Base-by-base conservation (phyloP, 495 filamentous ascomycete genomes). In the Oidiodendron maius region DNA sequence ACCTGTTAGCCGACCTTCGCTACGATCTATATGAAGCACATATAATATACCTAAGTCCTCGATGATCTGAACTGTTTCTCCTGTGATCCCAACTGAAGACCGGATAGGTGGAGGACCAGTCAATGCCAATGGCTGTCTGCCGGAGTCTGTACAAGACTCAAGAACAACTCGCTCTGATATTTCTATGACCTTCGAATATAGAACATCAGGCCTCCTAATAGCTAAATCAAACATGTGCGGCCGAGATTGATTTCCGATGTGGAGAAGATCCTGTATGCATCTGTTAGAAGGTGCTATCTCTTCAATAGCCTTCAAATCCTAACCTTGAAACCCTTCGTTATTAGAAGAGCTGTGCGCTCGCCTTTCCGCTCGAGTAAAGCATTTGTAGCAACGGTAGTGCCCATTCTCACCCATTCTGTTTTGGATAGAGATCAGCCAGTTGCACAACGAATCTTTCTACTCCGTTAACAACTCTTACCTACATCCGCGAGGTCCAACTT, bases 391-490 rank as follows among this genome's bases (percentile, higher is more conserved):
- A 62, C 59, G 0, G 59, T 62, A 23, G 60, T 64, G 9, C 57
- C 57, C 55, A 60, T 60, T 30, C 22, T 26, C 1, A 48, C 18
- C 2, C 16, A 38, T n/a, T n/a, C n/a, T n/a, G n/a, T n/a, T n/a
- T n/a, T n/a, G n/a, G n/a, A n/a, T n/a, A n/a, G n/a, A n/a, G n/a
- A n/a, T n/a, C n/a, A n/a, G n/a, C n/a, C n/a, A n/a, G n/a, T n/a
- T n/a, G n/a, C n/a, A n/a, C n/a, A n/a, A n/a, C n/a, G n/a, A n/a
- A n/a, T n/a, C n/a, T n/a, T n/a, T n/a, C n/a, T n/a, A n/a, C n/a
- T n/a, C 5, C n/a, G 41, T n/a, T 18, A 10, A 15, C 30, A 91
- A 4, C 91, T 75, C 1, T 91, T 2, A 23, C 40, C 45, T 4
- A n/a, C n/a, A 48, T 46, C 9, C 26, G 44, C 16, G 16, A 16